Percentiles rank a stretch among this genome's conserved stretches.
These are phyloP conservation scores for Fusarium pseudograminearum DNA, from an alignment of 2,329 filamentous ascomycete species.

Conservation along the genomic window DNA sequence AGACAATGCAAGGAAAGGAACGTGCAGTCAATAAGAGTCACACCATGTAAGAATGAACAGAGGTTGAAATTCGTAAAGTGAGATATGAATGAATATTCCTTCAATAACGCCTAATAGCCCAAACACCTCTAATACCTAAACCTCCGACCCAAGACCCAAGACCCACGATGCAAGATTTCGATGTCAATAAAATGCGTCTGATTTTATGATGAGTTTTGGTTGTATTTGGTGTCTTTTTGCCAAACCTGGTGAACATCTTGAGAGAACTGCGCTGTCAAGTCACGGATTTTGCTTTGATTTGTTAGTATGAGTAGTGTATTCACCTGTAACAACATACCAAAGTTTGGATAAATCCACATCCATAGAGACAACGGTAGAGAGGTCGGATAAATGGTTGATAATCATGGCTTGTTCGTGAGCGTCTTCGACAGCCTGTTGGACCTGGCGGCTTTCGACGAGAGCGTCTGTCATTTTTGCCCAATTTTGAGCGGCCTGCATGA, in stretches of 20 bases:
- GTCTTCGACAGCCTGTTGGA: constrained; percentile 46
- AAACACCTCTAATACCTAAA: neutral
- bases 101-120: constrained; percentile 16
- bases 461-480: constrained; percentile 52
- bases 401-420: constrained; percentile 47
- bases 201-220: constrained; percentile 5
- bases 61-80: neutral
- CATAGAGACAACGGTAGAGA: constrained; percentile 48
- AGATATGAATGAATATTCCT: constrained; percentile 34
- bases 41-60: neutral
- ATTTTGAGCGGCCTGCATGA: constrained; percentile 49
- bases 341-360: constrained; percentile 47
- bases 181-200: neutral
- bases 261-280: constrained; percentile 39
- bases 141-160: neutral
- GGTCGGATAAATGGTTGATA: constrained; percentile 48
- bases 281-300: constrained; percentile 33
- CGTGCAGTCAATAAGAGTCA: neutral
- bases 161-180: neutral
- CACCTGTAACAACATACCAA: constrained; percentile 5
- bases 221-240: constrained; percentile 12
- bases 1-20: neutral
- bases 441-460: constrained; percentile 50
- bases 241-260: constrained; percentile 36
- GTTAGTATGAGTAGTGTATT: neutral